Evolutionary conservation across 2,329 filamentous ascomycete species (phyloP).

Genomic region (Epichloe elymi): DNA sequence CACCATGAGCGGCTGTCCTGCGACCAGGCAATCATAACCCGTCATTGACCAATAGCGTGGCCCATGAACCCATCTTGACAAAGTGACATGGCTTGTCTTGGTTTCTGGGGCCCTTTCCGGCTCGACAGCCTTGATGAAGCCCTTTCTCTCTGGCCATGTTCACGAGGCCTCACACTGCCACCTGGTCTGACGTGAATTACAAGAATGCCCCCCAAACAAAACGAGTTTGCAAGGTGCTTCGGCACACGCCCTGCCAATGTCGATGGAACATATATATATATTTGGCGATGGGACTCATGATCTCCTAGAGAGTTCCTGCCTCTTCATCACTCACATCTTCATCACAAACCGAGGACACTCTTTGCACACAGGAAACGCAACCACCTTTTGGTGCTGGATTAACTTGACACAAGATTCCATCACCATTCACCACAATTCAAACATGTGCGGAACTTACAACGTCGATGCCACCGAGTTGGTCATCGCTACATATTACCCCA

Average conservation of each 20-base stretch:
- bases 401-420: neutral
- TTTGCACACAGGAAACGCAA: neutral
- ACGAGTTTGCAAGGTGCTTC: neutral
- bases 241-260: neutral
- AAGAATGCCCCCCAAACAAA: neutral
- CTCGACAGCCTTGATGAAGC: conserved; percentile 2
- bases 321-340: neutral
- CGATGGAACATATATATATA: neutral
- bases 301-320: neutral
- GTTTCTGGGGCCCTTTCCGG: neutral
- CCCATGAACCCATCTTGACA: neutral
- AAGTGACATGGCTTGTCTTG: neutral
- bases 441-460: neutral
- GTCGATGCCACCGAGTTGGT: neutral
- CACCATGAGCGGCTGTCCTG: no score
- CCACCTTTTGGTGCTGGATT: neutral
- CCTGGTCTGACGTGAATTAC: neutral
- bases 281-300: neutral
- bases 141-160: neutral
- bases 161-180: conserved; percentile 1
- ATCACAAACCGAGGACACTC: neutral
- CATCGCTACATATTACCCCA: neutral
- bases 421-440: neutral
- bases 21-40: no score
- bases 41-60: neutral